Conservation (phyloP, 371 early-diverging fungal genomes). For the Mucor mucedo region DNA sequence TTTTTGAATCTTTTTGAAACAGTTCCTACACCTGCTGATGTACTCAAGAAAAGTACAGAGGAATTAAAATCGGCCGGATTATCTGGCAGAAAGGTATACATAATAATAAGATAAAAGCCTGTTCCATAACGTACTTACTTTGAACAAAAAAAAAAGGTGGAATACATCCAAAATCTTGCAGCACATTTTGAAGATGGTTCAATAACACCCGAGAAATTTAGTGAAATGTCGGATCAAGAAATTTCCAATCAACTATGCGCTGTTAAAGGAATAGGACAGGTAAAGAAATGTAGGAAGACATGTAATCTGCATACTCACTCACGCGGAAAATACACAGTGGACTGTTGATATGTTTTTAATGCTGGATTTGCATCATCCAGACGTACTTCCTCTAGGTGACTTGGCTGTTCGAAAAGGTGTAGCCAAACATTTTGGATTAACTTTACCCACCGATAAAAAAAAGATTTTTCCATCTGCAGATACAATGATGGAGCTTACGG, state of each 20-base stretch:
- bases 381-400: conserved; percentile 63
- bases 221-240: conserved; percentile 48
- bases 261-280: conserved; percentile 64
- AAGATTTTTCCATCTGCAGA: conserved; percentile 36
- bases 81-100: conserved; percentile 46
- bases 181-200: conserved; percentile 47
- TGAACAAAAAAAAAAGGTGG: neutral
- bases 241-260: conserved; percentile 46
- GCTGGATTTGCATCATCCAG: conserved; percentile 59
- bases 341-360: conserved; percentile 63
- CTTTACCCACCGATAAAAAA: conserved; percentile 5
- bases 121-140: too few species aligned
- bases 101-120: neutral
- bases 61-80: conserved; percentile 52
- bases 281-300: conserved; percentile 13
- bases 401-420: conserved; percentile 62
- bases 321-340: conserved; percentile 37
- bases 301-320: neutral
- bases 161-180: conserved; percentile 56
- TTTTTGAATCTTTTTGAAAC: conserved; percentile 48
- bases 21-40: conserved; percentile 52
- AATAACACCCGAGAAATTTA: conserved; percentile 41
- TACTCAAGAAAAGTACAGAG: conserved; percentile 29
- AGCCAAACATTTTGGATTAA: conserved; percentile 38
- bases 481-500: conserved; percentile 52